phyloP scores from a whole-genome alignment of 73 alveolate genomes.

The Paramecium biaurelia region DNA sequence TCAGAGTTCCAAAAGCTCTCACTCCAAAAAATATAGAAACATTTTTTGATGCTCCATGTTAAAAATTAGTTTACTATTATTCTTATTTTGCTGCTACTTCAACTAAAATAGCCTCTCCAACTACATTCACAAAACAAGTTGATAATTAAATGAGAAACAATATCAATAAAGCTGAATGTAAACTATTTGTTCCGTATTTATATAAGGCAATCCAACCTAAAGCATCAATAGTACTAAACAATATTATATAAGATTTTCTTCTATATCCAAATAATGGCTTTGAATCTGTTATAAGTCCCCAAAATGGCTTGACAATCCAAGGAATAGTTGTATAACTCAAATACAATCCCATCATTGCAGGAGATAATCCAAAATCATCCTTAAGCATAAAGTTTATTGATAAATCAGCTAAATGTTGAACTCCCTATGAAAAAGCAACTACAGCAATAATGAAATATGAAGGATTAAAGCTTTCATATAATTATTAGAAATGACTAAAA shows the following conservation, averaged over 20 bases:
- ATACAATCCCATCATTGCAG: constrained; percentile 64
- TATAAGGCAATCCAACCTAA: constrained; percentile 70
- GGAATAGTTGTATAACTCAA: constrained; percentile 60
- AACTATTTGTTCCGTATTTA: neutral
- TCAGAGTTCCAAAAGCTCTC: constrained; percentile 54
- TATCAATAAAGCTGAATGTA: constrained; percentile 11
- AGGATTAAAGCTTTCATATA: neutral
- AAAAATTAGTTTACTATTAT: neutral
- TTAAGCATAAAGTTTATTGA: constrained; percentile 60
- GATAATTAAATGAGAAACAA: constrained; percentile 48
- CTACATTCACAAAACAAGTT: constrained; percentile 74
- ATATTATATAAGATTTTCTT: constrained; percentile 80
- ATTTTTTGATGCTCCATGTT: constrained; percentile 59
- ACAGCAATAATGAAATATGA: constrained; percentile 19
- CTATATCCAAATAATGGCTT: constrained; percentile 85
- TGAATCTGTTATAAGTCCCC: constrained; percentile 95
- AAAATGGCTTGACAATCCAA: constrained; percentile 92
- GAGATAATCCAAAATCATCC: constrained; percentile 64
- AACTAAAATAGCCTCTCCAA: constrained; percentile 75
- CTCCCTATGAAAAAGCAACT: constrained; percentile 45
- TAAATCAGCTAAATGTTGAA: constrained; percentile 67
- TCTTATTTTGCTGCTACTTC: constrained; percentile 63
- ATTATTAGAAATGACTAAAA: neutral
- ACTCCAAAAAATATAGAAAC: constrained; percentile 61
- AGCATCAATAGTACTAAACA: constrained; percentile 74